Evolutionary conservation across 2,329 filamentous ascomycete species (phyloP).

Genomic region (Fonsecaea monophora): DNA sequence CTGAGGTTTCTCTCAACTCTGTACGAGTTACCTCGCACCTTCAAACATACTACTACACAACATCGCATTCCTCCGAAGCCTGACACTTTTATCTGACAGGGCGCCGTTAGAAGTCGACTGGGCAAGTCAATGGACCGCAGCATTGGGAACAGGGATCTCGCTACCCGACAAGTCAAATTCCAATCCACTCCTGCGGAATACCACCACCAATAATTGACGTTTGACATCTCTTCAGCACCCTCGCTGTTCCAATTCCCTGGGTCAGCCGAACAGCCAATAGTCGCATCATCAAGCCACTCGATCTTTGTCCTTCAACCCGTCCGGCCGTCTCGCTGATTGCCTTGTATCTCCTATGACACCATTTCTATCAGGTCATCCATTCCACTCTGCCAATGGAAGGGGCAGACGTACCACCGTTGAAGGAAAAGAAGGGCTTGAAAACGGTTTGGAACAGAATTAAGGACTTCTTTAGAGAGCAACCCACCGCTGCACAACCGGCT

Average conservation of each 20-base stretch:
- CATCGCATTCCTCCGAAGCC: not conserved
- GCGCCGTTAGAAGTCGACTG: not conserved
- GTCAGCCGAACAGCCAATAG: constrained; percentile 31
- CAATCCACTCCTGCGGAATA: constrained; percentile 33
- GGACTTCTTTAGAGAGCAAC: constrained; percentile 27
- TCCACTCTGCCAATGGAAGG: constrained; percentile 24
- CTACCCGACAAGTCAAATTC: constrained; percentile 34
- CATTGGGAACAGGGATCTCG: constrained; percentile 22
- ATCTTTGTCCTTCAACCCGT: constrained; percentile 11
- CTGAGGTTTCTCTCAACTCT: not conserved
- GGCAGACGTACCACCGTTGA: constrained; percentile 21
- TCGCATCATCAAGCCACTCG: constrained; percentile 19
- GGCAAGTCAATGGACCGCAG: constrained; percentile 28
- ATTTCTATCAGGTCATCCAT: constrained; percentile 18
- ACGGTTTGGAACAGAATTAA: constrained; percentile 37
- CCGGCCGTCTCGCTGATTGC: constrained; percentile 18
- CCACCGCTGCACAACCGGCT: constrained; percentile 8
- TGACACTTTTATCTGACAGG: not conserved
- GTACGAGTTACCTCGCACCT: not conserved
- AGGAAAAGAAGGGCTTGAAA: constrained; percentile 37
- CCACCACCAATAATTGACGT: constrained; percentile 33
- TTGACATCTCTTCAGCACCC: constrained; percentile 28
- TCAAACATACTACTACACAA: not conserved
- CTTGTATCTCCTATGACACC: constrained; percentile 22
- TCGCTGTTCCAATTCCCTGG: constrained; percentile 24